These are phyloP conservation scores for Trichoderma endophyticum DNA, from an alignment of 2,329 filamentous ascomycete genomes.

Conservation along the genomic window DNA sequence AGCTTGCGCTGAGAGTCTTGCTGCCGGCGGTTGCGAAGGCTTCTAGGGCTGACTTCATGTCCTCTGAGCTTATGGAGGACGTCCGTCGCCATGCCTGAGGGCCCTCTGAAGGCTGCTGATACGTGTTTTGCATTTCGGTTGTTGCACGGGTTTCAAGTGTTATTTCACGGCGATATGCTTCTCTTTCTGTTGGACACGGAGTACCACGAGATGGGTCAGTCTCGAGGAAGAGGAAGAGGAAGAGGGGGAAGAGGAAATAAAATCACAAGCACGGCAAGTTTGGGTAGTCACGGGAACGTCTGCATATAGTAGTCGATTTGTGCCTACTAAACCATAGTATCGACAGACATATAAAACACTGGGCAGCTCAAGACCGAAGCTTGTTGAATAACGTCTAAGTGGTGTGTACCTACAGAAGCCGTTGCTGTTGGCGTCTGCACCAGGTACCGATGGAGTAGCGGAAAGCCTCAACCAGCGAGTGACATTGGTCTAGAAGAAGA, in stretches of 20 bases:
- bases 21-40: background rate
- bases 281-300: background rate
- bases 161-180: background rate
- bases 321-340: background rate
- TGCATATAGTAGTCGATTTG: background rate
- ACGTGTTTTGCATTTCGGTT: background rate
- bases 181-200: background rate
- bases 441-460: background rate
- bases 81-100: background rate
- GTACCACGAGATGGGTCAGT: background rate
- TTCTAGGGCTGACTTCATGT: background rate
- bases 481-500: background rate
- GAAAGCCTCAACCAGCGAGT: background rate
- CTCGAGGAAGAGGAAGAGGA: background rate
- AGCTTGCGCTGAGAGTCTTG: background rate
- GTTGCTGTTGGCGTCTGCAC: background rate
- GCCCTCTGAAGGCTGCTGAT: background rate
- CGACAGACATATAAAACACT: background rate
- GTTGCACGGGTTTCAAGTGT: background rate
- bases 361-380: background rate
- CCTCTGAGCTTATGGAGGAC: background rate
- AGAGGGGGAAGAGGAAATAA: background rate
- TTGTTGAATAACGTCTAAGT: background rate
- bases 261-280: background rate
- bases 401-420: background rate